phyloP scores from a whole-genome alignment of 2,329 filamentous ascomycete genomes.

The Pyricularia grisea region DNA sequence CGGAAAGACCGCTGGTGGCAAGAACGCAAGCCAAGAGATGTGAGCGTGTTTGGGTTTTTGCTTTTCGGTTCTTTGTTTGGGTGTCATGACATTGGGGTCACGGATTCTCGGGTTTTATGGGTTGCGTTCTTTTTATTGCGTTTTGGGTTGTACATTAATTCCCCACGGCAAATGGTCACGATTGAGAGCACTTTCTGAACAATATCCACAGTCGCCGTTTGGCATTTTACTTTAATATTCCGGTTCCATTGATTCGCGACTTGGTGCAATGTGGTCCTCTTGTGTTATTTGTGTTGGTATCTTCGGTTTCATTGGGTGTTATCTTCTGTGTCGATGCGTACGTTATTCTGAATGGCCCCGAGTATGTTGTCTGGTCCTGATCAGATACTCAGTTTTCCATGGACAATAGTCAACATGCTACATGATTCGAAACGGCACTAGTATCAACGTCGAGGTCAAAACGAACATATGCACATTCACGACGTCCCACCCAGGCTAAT shows the following conservation, averaged over 20 bases:
- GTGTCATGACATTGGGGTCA: constrained; percentile 77
- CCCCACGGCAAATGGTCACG: constrained; percentile 56
- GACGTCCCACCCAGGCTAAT: background rate
- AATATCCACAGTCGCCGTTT: constrained; percentile 12
- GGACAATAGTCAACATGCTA: background rate
- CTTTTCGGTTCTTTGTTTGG: constrained; percentile 55
- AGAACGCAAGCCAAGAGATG: constrained; percentile 89
- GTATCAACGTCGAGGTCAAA: background rate
- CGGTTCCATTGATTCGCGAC: background rate
- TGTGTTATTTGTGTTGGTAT: background rate
- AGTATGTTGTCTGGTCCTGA: no score
- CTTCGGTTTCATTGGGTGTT: no score
- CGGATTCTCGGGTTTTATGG: constrained; percentile 60
- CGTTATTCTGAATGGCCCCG: no score
- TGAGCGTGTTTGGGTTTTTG: constrained; percentile 43
- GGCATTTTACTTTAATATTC: background rate
- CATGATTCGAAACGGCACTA: background rate
- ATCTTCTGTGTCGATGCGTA: no score
- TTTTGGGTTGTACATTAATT: constrained; percentile 66
- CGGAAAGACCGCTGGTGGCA: constrained; percentile 65
- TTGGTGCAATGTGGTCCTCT: no score
- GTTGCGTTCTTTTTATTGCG: constrained; percentile 42
- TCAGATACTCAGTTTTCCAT: background rate
- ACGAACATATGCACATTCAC: background rate
- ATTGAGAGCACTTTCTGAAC: constrained; percentile 48